Base-by-base conservation (phyloP, 495 filamentous ascomycete species). In the Penicillium paradoxum region DNA sequence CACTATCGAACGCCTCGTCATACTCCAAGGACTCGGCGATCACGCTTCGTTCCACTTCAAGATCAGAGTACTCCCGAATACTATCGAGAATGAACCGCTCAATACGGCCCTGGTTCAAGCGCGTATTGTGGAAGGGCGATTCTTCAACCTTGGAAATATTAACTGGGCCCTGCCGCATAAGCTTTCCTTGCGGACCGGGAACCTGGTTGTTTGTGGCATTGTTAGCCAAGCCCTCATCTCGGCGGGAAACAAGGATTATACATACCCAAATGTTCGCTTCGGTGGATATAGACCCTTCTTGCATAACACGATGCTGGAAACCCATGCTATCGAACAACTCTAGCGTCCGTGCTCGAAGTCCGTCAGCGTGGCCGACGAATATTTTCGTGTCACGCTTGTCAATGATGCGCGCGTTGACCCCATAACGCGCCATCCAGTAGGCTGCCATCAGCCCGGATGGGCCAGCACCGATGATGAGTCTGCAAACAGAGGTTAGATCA, bases 311-410 rank as follows among this genome's bases (percentile, higher is more conserved):
- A 49, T 87, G 79, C 3, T 70, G 78, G 49, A 88, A 79, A 6
- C 81, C 84, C 57, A 88, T 81, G 49, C 79, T 81, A 48, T 89
- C 84, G 21, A 87, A 80, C 13, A 86, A 78, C 61, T 87, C 84
- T 13, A 84, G 58, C 4, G 74, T 84, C n/a, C 84, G 75, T 27
- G 69, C 63, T 54, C 79, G 70, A 17, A 84, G 60, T 9, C 83
- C 83, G 61, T 87, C 83, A 6, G 83, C 83, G 58, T 85, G 83
- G 2, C 83, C 82, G 14, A 68, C 75, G 56, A 73, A 75, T 13
- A 81, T 70, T 52, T 77, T 79, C 4, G 69, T 79, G 6, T 62
- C 68, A 29, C 79, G 71, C 55, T 86, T 85, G 62, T 87, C 84
- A 17, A 89, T 59, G 18, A 86, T 79, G 5, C 81, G 73, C 6